Evolutionary conservation across 139 green algal species (phyloP).

Genomic region (Picochlorum costavermella): DNA sequence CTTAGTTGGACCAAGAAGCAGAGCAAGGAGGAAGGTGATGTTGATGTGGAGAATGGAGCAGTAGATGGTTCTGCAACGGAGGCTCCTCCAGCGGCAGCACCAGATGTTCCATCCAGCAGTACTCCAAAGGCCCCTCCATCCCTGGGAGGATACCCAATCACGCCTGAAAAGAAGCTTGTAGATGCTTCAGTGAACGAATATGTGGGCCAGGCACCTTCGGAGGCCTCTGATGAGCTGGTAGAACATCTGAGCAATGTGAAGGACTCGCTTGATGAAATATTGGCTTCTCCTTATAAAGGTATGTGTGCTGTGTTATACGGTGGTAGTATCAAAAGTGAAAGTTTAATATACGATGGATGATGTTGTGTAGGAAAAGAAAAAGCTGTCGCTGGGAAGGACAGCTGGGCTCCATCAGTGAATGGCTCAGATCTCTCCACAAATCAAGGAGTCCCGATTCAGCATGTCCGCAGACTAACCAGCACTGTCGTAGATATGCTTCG

Average conservation of each 20-base stretch:
- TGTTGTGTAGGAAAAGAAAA: background rate
- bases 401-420: slow-evolving; percentile 11
- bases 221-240: background rate
- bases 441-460: slow-evolving; percentile 8
- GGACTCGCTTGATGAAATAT: background rate
- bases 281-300: background rate
- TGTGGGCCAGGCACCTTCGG: background rate
- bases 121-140: too few relatives aligned
- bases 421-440: slow-evolving; percentile 13
- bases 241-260: slow-evolving; percentile 1
- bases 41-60: too few relatives aligned
- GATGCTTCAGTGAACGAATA: too few relatives aligned
- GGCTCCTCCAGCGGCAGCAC: too few relatives aligned
- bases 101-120: too few relatives aligned
- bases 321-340: too few relatives aligned
- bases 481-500: slow-evolving; percentile 31
- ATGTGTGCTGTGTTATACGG: background rate
- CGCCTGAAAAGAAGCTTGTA: too few relatives aligned
- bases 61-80: too few relatives aligned
- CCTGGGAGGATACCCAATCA: too few relatives aligned
- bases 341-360: too few relatives aligned
- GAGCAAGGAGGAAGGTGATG: too few relatives aligned
- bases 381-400: background rate
- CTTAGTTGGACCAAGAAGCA: too few relatives aligned
- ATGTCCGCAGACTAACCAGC: slow-evolving; percentile 27